Base-by-base conservation (phyloP, 805 yeast species). In the Candida ponderosae region DNA sequence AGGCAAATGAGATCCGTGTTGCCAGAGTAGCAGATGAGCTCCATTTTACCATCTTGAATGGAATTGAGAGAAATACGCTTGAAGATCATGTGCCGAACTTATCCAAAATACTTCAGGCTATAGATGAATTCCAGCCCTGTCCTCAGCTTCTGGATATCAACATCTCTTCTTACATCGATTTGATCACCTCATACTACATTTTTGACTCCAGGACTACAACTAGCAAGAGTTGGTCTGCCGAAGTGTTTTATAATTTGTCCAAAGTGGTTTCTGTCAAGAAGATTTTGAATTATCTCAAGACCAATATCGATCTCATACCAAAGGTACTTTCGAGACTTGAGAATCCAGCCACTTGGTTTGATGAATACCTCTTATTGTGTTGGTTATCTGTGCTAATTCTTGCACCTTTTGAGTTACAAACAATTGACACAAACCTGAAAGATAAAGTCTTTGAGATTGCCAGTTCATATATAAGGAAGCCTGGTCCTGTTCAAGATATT, bases 341-440 rank as follows among this genome's bases (percentile, higher is more conserved):
- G 6, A 8, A 20, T 1, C 14, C n/a, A 24, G 6, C 28, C 7
- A 33, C 51, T 37, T 76, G 81, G 84, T 64, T 69, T 34, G 63
- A 63, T 23, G 51, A 60, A 27, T 78, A 63, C 39, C 56, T 79
- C 10, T 51, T 77, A 31, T 56, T 87, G 8, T 61, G 82, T 4
- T 89, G 96, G 95, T 65, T 86, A 9, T 70, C 81, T 0, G 74
- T 80, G 9, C 59, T 88, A 18, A 70, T 78, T 0, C 60, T 83
- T n/a, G 74, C 79, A 0, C 97, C 97, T 0, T 88, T 89, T 50
- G 68, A 74, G 2, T 60, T 89, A 19, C 57, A 55, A 1, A 43
- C 58, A 0, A 56, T 80, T 14, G 57, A 57, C 2, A 43, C 53
- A 3, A 40, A 51, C 0, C 39, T 56, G 0, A 54, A 70, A 5